These are phyloP conservation scores for Aureobasidium sp. DNA, from an alignment of 2,329 filamentous ascomycete genomes.

Conservation along the genomic window DNA sequence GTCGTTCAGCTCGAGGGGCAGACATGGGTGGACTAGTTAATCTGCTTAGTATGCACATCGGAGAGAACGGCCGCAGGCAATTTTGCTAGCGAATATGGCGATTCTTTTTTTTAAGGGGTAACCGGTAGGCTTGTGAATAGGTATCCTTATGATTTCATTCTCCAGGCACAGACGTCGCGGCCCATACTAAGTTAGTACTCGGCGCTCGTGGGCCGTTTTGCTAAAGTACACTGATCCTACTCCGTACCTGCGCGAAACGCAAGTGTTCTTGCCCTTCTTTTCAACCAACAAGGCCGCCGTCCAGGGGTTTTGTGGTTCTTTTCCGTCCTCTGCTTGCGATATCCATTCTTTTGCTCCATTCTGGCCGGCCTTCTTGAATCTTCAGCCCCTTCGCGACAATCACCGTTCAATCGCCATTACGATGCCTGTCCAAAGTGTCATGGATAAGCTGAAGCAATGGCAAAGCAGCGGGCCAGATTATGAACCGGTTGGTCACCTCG, in stretches of 20 bases:
- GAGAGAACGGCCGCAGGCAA: background rate
- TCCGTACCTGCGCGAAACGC: slow-evolving; percentile 2
- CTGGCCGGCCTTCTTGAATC: background rate
- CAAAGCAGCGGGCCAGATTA: slow-evolving; percentile 2
- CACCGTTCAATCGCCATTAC: background rate
- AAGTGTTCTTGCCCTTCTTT: background rate
- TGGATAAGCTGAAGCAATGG: slow-evolving; percentile 11
- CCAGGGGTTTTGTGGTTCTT: background rate
- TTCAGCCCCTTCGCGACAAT: background rate
- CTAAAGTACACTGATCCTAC: background rate
- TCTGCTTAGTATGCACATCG: background rate
- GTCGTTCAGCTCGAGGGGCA: background rate
- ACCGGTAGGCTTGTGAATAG: background rate
- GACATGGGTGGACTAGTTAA: background rate
- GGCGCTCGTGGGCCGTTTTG: slow-evolving; percentile 3
- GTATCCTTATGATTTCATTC: background rate
- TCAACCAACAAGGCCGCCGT: background rate
- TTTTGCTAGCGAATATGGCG: background rate
- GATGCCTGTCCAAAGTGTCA: slow-evolving; percentile 1
- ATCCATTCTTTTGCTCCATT: background rate
- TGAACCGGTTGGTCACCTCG: slow-evolving; percentile 2
- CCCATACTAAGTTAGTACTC: background rate
- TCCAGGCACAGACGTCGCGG: slow-evolving; percentile 3
- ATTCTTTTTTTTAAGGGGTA: background rate
- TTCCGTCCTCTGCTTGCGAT: background rate